Percentiles rank a stretch among this genome's conserved stretches.
phyloP scores from a whole-genome alignment of 2,329 filamentous ascomycete species.

The Colletotrichum orchidophilum region DNA sequence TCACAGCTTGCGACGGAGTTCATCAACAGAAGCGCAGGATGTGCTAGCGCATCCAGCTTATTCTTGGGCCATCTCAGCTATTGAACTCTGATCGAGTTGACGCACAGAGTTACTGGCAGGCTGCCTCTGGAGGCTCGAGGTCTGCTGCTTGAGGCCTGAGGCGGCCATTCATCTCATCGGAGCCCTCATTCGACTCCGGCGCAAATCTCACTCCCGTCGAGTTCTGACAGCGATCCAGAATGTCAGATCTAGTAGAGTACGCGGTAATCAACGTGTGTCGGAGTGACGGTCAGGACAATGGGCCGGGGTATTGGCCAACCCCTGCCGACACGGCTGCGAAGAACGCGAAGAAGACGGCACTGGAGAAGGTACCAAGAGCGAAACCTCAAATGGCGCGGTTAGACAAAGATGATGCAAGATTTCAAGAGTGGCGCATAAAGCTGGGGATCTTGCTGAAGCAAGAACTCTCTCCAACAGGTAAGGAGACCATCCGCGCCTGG shows the following conservation, averaged over 20 bases:
- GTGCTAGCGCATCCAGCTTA: constrained; percentile 1
- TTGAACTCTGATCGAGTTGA: not conserved
- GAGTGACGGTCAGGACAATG: constrained; percentile 56
- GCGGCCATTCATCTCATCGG: not conserved
- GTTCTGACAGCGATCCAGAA: not conserved
- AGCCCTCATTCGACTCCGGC: not conserved
- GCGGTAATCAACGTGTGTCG: constrained; percentile 49
- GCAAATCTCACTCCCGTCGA: not conserved
- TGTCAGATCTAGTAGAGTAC: constrained; percentile 26
- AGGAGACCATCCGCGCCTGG: not conserved
- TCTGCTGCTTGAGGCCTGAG: not conserved
- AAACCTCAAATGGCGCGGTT: constrained; percentile 56
- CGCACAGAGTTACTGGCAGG: not conserved
- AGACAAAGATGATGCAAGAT: constrained; percentile 53
- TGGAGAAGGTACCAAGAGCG: constrained; percentile 48
- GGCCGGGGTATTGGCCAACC: constrained; percentile 52
- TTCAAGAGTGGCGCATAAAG: constrained; percentile 56
- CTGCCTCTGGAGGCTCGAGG: not conserved
- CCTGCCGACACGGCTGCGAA: constrained; percentile 46
- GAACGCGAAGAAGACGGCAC: constrained; percentile 47
- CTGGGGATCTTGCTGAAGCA: constrained; percentile 56
- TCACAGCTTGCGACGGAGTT: constrained; percentile 11
- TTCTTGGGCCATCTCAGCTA: not conserved
- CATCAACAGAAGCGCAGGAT: constrained; percentile 12
- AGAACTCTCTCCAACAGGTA: constrained; percentile 47